A percentile compares a stretch with the other conserved stretches of the same genome.
These are phyloP conservation scores for Petunia secreta DNA, from an alignment of 257 asterid genomes.

Conservation along the genomic window DNA sequence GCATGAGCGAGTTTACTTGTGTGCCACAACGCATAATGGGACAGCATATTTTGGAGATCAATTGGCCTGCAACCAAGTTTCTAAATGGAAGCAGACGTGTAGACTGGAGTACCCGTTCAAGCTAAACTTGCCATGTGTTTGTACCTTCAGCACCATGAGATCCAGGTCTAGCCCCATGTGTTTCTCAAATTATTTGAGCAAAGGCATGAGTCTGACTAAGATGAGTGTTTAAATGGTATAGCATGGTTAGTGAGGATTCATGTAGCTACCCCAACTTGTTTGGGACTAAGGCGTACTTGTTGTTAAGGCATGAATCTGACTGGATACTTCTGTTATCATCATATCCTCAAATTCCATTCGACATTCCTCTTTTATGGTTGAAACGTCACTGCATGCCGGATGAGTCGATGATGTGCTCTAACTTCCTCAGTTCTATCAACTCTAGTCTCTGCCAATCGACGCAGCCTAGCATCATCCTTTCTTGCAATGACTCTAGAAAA, in stretches of 20 bases:
- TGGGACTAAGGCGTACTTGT: too few relatives aligned
- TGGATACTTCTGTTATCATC: neutral
- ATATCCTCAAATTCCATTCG: constrained; percentile 58
- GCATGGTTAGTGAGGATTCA: too few relatives aligned
- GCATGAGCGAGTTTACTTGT: constrained; percentile 16
- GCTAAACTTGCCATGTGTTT: neutral
- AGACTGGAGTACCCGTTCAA: neutral
- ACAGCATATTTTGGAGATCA: constrained; percentile 1
- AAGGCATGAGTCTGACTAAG: neutral
- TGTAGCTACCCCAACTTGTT: too few relatives aligned
- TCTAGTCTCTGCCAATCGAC: constrained; percentile 80
- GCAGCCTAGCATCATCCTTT: constrained; percentile 81
- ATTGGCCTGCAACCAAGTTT: neutral
- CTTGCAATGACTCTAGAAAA: constrained; percentile 51
- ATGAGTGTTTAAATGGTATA: too few relatives aligned
- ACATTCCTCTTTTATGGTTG: constrained; percentile 77
- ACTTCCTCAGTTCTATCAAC: constrained; percentile 74
- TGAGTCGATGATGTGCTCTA: constrained; percentile 82
- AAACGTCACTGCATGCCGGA: constrained; percentile 89
- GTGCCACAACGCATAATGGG: neutral
- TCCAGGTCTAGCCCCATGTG: neutral
- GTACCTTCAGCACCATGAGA: constrained; percentile 6
- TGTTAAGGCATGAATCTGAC: neutral
- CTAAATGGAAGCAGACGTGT: neutral
- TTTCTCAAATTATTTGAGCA: neutral